Conservation (phyloP, 2,329 filamentous ascomycete species). For the Fusarium staphyleae region DNA sequence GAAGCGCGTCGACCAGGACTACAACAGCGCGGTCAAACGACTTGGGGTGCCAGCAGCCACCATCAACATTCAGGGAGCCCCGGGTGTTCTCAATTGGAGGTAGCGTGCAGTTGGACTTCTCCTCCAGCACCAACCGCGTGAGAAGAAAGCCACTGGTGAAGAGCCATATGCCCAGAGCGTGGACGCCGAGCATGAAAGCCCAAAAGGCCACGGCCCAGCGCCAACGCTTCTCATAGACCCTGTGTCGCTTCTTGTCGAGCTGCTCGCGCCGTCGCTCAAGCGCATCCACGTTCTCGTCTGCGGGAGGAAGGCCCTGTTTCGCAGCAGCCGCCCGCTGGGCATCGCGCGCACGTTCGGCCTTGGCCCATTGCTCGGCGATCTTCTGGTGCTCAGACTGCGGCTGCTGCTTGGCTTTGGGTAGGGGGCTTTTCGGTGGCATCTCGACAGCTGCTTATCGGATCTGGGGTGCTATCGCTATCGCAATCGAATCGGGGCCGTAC, state of each 20-base stretch:
- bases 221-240: constrained; percentile 60
- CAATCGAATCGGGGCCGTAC: constrained; percentile 18
- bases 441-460: constrained; percentile 9
- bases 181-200: constrained; percentile 73
- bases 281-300: constrained; percentile 46
- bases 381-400: constrained; percentile 56
- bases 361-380: constrained; percentile 61
- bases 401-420: constrained; percentile 38
- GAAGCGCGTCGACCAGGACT: constrained; percentile 88
- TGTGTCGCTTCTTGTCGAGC: constrained; percentile 57
- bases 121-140: constrained; percentile 80
- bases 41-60: constrained; percentile 95
- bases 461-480: too few relatives aligned
- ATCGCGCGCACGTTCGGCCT: constrained; percentile 59
- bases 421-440: constrained; percentile 42
- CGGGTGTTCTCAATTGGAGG: constrained; percentile 67
- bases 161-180: constrained; percentile 82
- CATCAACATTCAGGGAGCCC: constrained; percentile 54
- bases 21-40: constrained; percentile 91
- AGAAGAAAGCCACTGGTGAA: constrained; percentile 96
- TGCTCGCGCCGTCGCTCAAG: constrained; percentile 55
- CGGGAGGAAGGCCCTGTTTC: constrained; percentile 42
- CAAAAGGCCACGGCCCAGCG: constrained; percentile 72
- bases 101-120: constrained; percentile 73
- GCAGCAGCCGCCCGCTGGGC: constrained; percentile 48